Evolutionary conservation across 768 basidiomycete species (phyloP).

Genomic region (Calocybe gangraenosa): DNA sequence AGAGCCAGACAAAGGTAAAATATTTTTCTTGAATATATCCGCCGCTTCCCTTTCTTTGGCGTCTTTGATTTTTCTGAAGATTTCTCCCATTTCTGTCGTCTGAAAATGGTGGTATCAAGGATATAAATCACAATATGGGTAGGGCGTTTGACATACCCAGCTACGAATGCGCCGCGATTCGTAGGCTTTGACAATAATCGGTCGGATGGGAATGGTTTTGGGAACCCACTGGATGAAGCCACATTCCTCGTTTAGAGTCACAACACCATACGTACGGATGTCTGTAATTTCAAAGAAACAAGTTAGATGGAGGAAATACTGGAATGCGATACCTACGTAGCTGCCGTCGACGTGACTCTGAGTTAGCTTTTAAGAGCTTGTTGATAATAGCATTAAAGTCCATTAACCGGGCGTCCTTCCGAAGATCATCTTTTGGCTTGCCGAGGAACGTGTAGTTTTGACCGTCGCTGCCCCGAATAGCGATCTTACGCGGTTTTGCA

Average conservation of each 20-base stretch:
- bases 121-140: background rate
- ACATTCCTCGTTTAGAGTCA: conserved; percentile 95
- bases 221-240: conserved; percentile 99
- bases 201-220: conserved; percentile 81
- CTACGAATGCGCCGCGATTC: conserved; percentile 34
- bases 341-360: conserved; percentile 86
- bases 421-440: conserved; percentile 95
- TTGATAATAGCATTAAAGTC: conserved; percentile 98
- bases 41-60: conserved; percentile 44
- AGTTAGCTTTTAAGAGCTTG: conserved; percentile 89
- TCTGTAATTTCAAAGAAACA: conserved; percentile 38
- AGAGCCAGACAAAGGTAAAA: conserved; percentile 52
- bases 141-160: conserved; percentile 32
- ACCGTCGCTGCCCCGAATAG: conserved; percentile 79
- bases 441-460: conserved; percentile 86
- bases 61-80: conserved; percentile 50
- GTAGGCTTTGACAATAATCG: conserved; percentile 69
- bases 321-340: conserved; percentile 63
- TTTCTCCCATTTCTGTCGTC: conserved; percentile 40
- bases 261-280: conserved; percentile 97
- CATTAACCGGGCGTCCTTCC: conserved; percentile 97
- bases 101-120: conserved; percentile 17
- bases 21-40: conserved; percentile 44
- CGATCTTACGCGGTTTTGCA: conserved; percentile 88
- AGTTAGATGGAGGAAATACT: background rate